A percentile compares a stretch with the other conserved stretches of the same genome.
phyloP scores from a whole-genome alignment of 2,329 filamentous ascomycete species.

The Didymella exigua region DNA sequence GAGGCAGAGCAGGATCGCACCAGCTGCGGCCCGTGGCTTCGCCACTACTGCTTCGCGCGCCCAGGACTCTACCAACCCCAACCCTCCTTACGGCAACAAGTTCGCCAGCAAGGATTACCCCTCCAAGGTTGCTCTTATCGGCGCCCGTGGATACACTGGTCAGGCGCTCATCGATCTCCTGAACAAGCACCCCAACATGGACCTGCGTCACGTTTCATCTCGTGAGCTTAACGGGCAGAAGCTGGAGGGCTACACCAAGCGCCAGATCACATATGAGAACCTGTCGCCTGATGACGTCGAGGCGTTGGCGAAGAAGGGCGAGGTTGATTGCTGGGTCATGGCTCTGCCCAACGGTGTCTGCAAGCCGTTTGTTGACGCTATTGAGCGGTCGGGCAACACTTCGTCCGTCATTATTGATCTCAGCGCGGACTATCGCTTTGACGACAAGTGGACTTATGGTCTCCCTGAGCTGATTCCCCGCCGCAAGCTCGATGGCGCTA shows the following conservation, averaged over 20 bases:
- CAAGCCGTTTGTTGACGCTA: slow-evolving; percentile 89
- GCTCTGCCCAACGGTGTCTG: slow-evolving; percentile 94
- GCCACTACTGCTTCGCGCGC: slow-evolving; percentile 56
- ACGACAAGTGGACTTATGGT: slow-evolving; percentile 84
- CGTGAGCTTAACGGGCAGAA: slow-evolving; percentile 88
- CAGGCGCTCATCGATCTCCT: slow-evolving; percentile 87
- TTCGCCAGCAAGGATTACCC: slow-evolving; percentile 82
- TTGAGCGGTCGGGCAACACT: slow-evolving; percentile 69
- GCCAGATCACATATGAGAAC: slow-evolving; percentile 90
- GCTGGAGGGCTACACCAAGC: slow-evolving; percentile 88
- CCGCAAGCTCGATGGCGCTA: slow-evolving; percentile 75
- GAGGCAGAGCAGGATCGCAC: slow-evolving; percentile 38
- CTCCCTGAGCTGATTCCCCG: slow-evolving; percentile 85
- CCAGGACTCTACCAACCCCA: slow-evolving; percentile 73
- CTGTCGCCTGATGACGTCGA: slow-evolving; percentile 84
- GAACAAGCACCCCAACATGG: slow-evolving; percentile 86
- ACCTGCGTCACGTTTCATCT: slow-evolving; percentile 89
- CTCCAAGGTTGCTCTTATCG: slow-evolving; percentile 83
- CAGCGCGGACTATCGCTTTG: slow-evolving; percentile 95
- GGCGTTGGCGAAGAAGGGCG: slow-evolving; percentile 79
- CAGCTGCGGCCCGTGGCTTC: slow-evolving; percentile 56
- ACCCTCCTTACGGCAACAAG: slow-evolving; percentile 86
- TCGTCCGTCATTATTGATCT: slow-evolving; percentile 86
- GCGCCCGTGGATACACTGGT: slow-evolving; percentile 91
- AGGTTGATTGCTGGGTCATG: slow-evolving; percentile 97